These are phyloP conservation scores for Colletotrichum melonis DNA, from an alignment of 2,329 filamentous ascomycete genomes.

Conservation along the genomic window DNA sequence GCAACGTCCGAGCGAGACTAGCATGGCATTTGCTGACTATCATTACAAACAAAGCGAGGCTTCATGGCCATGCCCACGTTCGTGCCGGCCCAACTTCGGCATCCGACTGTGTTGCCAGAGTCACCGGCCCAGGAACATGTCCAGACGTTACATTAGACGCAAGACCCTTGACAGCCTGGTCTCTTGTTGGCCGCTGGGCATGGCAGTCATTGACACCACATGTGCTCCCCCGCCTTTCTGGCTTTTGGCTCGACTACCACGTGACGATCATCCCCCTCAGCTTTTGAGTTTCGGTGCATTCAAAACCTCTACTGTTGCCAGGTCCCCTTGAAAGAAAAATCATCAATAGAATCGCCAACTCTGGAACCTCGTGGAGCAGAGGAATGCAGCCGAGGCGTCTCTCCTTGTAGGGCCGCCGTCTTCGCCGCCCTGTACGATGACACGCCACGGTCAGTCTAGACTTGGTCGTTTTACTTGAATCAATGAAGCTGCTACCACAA, in stretches of 20 bases:
- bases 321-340: neutral
- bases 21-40: neutral
- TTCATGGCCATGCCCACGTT: neutral
- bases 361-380: neutral
- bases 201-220: neutral
- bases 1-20: conserved; percentile 2
- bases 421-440: neutral
- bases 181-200: neutral
- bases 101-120: conserved; percentile 8
- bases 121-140: neutral
- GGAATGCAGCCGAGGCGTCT: neutral
- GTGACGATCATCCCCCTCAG: neutral
- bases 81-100: conserved; percentile 5
- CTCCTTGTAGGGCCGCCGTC: neutral
- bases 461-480: neutral
- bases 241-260: neutral
- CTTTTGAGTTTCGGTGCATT: neutral
- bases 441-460: neutral
- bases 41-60: neutral
- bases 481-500: neutral
- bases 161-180: neutral
- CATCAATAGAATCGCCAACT: neutral
- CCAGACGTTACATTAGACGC: neutral
- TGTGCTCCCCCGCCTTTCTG: neutral
- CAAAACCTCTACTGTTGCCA: neutral